Evolutionary conservation across 1,139 yeast genomes (phyloP), one percentile per base, ranked within the genome.

Genomic region (Groenewaldozyma sp.): DNA sequence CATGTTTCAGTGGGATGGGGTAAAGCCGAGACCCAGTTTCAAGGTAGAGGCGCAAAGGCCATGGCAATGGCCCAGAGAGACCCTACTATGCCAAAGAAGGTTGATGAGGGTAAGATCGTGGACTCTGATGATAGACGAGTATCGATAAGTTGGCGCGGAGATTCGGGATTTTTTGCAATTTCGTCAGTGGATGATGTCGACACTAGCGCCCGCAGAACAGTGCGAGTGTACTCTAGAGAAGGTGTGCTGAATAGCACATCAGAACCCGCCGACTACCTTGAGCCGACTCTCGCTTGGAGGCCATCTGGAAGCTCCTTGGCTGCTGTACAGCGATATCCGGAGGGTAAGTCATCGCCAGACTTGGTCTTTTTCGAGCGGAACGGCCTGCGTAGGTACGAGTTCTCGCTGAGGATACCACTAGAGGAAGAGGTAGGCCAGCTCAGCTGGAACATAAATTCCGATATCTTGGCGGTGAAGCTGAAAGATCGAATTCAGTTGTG

Each of bases 1-100:
- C 95, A 91, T 55, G 96, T 93, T 26, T 81, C 94, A 17, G 96
- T 91, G 28, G 99, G 99, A 16, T 93, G 99, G 99, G 99, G 99
- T 54, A 83, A 82, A 51, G 79, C 82, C 48, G 98, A 91, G 60
- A 93, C 99, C 0, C 99, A 93, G 62, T 93, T 93, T 60, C 80
- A 83, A 60, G 99, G 99, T 37, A 79, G 75, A 53, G 98, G 98
- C 44, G 91, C 86, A 32, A 51, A 52, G 72, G 26, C 26, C 7
- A 7, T 22, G 11, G n/a, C n/a, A n/a, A n/a, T n/a, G n/a, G 56
- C 80, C 31, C 66, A 82, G 50, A 74, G 91, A 55, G 98, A 93
- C 60, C 98, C 98, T n/a, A 93, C 98, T 0, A 82, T 91, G 60
- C 80, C 80, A 0, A 74, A 77, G 32, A 74, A 72, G 50, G 73